These are phyloP conservation scores for Calonectria ilicicola DNA, from an alignment of 2,329 filamentous ascomycete species.

Conservation along the genomic window DNA sequence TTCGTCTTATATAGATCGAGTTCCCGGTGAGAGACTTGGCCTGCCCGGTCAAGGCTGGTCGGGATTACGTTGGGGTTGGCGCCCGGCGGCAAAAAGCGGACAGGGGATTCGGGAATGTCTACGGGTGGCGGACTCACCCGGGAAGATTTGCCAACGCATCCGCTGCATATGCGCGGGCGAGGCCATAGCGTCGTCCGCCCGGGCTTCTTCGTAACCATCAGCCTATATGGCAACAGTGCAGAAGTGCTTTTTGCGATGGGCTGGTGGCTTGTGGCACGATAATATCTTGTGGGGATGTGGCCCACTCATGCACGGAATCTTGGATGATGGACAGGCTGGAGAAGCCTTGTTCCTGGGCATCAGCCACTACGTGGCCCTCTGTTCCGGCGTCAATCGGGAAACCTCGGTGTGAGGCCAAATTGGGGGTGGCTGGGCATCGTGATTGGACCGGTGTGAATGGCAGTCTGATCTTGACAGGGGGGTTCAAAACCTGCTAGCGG, in stretches of 20 bases:
- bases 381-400: conserved; percentile 6
- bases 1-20: background rate
- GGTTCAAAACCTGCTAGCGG: background rate
- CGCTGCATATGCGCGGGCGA: background rate
- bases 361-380: background rate
- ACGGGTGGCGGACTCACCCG: background rate
- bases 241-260: background rate
- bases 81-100: background rate
- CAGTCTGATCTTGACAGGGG: background rate
- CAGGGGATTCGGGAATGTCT: conserved; percentile 3
- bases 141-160: conserved; percentile 5
- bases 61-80: background rate
- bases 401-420: background rate
- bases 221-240: background rate
- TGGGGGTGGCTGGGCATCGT: background rate
- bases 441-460: background rate
- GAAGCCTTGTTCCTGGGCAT: background rate
- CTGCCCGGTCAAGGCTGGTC: background rate
- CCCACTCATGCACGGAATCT: conserved; percentile 3
- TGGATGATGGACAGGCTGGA: background rate
- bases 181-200: background rate
- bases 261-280: conserved; percentile 3
- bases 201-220: background rate
- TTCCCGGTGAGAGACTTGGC: background rate
- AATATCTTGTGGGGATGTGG: background rate